Base-by-base conservation (phyloP, 1,284 basidiomycete species). In the Malassezia yamatoensis region DNA sequence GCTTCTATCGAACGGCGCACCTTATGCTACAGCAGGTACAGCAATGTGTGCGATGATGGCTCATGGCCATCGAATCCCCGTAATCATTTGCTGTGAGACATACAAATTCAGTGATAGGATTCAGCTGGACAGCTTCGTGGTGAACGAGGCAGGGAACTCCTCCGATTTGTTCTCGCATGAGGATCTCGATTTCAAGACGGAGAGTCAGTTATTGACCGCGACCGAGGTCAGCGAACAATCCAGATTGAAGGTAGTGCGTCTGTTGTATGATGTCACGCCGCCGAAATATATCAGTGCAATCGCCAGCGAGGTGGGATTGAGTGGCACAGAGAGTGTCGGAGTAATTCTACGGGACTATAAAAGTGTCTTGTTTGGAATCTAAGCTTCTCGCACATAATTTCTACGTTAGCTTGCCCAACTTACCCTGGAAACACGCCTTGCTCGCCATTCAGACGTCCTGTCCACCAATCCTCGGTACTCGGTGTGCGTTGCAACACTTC, bases 381-480 rank as follows among this genome's bases (percentile, higher is more conserved):
- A 58, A 38, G 29, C 64, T 3, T 68, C 64, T 2, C 61, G 47
- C 1, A 68, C 66, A 40, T 68, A 68, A 47, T 68, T 68, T 1
- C 51, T 39, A 34, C 24, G 33, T 41, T 15, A 43, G 41, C 36
- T 6, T n/a, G 7, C 9, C 2, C 5, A 33, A 43, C 38, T 29
- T 42, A 42, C 49, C 90, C 93, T 51, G 93, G 93, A 78, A 98
- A 98, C 24, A 94, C 86, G 18, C 94, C 94, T 74, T 90, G 83
- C 57, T 77, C 76, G 1, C 90, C 91, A 64, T 88, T 83, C 61
- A 96, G 50, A 65, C 81, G 81, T 5, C 93, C 94, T 9, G 90
- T 96, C 93, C 93, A 99, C 93, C 93, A 98, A 73, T 98, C 94
- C 72, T 96, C 90, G 20, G 85, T 76, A 65, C 83, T 90, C 2